Conservation (phyloP, 164 flowering plant genomes). For the Aristolochia fimbriata region DNA sequence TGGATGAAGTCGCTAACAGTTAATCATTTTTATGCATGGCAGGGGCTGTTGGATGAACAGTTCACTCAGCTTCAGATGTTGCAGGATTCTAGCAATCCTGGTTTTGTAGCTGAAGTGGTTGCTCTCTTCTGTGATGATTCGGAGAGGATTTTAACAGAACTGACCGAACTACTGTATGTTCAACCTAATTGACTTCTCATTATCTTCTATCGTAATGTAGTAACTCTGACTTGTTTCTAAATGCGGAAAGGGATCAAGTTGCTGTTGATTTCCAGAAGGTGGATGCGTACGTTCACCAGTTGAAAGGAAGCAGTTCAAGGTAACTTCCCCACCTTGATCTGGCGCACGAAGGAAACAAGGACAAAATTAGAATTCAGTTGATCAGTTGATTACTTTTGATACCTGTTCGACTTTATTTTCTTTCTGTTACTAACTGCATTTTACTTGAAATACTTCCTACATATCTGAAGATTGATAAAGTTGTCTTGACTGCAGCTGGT, state of each 20-base stretch:
- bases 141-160: constrained; percentile 13
- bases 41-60: constrained; percentile 20
- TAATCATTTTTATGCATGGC: background rate
- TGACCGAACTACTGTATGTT: constrained; percentile 16
- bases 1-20: too few species aligned
- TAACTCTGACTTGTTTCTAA: background rate
- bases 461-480: too few species aligned
- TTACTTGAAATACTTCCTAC: too few species aligned
- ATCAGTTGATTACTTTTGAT: background rate
- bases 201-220: background rate
- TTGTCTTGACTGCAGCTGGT: background rate
- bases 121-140: constrained; percentile 18
- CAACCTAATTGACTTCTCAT: background rate
- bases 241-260: constrained; percentile 9
- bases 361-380: background rate
- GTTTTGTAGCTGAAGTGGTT: constrained; percentile 21
- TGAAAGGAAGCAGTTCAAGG: constrained; percentile 27
- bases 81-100: constrained; percentile 20
- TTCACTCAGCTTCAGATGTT: constrained; percentile 19
- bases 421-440: too few species aligned
- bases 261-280: constrained; percentile 15
- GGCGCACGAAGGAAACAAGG: background rate
- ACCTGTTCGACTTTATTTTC: background rate
- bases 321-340: constrained; percentile 1
- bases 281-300: constrained; percentile 18